phyloP scores from a whole-genome alignment of 2,329 filamentous ascomycete genomes.

The Nemania diffusa region DNA sequence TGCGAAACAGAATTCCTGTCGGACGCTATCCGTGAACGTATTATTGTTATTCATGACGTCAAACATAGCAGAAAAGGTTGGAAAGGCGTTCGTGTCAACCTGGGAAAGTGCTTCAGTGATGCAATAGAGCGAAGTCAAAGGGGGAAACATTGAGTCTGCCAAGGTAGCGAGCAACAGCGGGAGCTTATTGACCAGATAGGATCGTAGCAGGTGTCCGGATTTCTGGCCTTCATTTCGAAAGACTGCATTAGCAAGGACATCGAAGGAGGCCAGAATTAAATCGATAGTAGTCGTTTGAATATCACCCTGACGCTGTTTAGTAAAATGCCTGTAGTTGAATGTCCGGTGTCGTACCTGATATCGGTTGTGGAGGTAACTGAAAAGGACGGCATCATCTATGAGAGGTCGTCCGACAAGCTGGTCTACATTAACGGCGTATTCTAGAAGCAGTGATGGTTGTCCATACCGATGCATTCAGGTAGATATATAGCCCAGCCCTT shows the following conservation, averaged over 20 bases:
- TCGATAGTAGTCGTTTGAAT: constrained; percentile 81
- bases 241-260: constrained; percentile 86
- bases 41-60: constrained; percentile 67
- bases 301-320: constrained; percentile 69
- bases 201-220: constrained; percentile 79
- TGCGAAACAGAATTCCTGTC: constrained; percentile 84
- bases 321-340: not conserved
- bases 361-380: constrained; percentile 83
- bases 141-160: constrained; percentile 74
- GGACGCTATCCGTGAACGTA: constrained; percentile 67
- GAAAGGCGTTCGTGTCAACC: constrained; percentile 81
- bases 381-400: constrained; percentile 81
- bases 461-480: constrained; percentile 81
- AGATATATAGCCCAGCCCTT: constrained; percentile 84
- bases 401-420: constrained; percentile 84
- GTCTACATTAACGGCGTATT: constrained; percentile 42
- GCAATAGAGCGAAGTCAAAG: constrained; percentile 79
- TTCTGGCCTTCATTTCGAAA: constrained; percentile 69
- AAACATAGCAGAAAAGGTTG: constrained; percentile 68
- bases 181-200: constrained; percentile 81
- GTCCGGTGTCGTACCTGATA: constrained; percentile 70
- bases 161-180: constrained; percentile 65
- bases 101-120: constrained; percentile 77
- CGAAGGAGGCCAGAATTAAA: constrained; percentile 87
- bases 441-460: not conserved